Percentiles rank a stretch among this genome's conserved stretches.
Evolutionary conservation across 768 basidiomycete species (phyloP).

Genomic region (Mrakia frigida): DNA sequence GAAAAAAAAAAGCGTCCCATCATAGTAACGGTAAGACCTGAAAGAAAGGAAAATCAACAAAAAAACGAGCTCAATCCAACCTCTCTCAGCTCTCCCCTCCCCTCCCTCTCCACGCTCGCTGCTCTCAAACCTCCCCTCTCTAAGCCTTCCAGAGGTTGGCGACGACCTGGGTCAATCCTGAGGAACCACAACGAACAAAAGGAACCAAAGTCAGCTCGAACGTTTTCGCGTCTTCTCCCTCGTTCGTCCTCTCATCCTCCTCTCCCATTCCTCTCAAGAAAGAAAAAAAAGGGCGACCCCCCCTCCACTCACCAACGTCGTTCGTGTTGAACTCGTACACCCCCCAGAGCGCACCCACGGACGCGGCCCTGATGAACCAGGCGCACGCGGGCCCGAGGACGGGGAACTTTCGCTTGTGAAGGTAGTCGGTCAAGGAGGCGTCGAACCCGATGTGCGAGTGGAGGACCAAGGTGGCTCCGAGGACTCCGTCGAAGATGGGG

Average conservation of each 20-base stretch:
- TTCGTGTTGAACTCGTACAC: conserved; percentile 98
- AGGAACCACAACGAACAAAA: neutral
- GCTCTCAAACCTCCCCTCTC: neutral
- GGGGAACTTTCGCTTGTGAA: conserved; percentile 93
- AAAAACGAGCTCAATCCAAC: too few relatives aligned
- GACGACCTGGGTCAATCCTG: conserved; percentile 1
- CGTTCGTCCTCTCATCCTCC: neutral
- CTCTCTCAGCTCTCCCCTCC: too few relatives aligned
- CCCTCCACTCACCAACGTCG: conserved; percentile 71
- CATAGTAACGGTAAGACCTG: too few relatives aligned
- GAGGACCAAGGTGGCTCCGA: conserved; percentile 80
- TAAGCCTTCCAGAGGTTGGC: conserved; percentile 6
- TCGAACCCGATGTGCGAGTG: conserved; percentile 91
- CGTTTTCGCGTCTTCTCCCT: neutral
- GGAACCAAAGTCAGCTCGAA: neutral
- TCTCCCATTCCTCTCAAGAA: too few relatives aligned
- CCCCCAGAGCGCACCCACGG: conserved; percentile 76
- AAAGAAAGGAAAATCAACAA: too few relatives aligned
- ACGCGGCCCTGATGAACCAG: conserved; percentile 75
- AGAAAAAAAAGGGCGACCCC: too few relatives aligned
- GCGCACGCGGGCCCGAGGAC: conserved; percentile 59
- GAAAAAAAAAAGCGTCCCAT: too few relatives aligned
- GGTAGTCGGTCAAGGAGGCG: conserved; percentile 69
- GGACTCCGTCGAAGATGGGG: conserved; percentile 81
- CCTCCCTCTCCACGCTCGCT: too few relatives aligned